phyloP scores from a whole-genome alignment of 2,329 filamentous ascomycete genomes.

The Chrysoporthe austroafricana region DNA sequence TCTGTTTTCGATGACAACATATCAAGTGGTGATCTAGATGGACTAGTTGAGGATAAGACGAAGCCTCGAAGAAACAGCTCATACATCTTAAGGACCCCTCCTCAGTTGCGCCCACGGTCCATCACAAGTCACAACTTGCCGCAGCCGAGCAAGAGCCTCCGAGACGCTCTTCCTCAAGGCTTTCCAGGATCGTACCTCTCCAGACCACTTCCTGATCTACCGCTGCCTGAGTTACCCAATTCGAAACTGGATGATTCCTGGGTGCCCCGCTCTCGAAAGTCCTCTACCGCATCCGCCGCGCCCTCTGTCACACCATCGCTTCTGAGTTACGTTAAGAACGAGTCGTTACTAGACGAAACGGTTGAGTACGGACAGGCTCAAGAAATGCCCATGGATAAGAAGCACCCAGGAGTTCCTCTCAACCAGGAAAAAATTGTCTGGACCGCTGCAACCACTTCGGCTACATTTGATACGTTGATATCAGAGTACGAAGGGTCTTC shows the following conservation, averaged over 20 bases:
- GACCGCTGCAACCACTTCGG: not conserved
- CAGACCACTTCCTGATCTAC: constrained; percentile 38
- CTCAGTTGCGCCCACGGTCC: constrained; percentile 24
- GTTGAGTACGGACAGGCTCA: constrained; percentile 24
- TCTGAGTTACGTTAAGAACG: constrained; percentile 24
- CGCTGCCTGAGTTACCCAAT: constrained; percentile 27
- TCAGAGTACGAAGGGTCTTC: constrained; percentile 20
- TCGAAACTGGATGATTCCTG: constrained; percentile 16
- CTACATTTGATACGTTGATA: constrained; percentile 3
- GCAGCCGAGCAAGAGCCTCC: constrained; percentile 39
- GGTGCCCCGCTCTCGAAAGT: constrained; percentile 22
- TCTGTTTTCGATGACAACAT: constrained; percentile 21
- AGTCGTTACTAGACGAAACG: constrained; percentile 24
- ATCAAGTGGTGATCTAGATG: not conserved
- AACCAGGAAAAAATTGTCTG: not conserved
- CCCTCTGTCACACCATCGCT: constrained; percentile 27
- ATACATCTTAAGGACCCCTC: constrained; percentile 19
- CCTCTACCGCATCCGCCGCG: constrained; percentile 27
- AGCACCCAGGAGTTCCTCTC: constrained; percentile 8
- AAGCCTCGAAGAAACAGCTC: constrained; percentile 17
- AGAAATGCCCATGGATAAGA: constrained; percentile 18
- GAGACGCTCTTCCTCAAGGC: constrained; percentile 32
- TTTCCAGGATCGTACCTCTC: constrained; percentile 32
- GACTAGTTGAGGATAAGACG: not conserved
- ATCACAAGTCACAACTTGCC: constrained; percentile 30